Evolutionary conservation across 805 yeast species (phyloP).

Genomic region (Scheffersomyces coipomensis): DNA sequence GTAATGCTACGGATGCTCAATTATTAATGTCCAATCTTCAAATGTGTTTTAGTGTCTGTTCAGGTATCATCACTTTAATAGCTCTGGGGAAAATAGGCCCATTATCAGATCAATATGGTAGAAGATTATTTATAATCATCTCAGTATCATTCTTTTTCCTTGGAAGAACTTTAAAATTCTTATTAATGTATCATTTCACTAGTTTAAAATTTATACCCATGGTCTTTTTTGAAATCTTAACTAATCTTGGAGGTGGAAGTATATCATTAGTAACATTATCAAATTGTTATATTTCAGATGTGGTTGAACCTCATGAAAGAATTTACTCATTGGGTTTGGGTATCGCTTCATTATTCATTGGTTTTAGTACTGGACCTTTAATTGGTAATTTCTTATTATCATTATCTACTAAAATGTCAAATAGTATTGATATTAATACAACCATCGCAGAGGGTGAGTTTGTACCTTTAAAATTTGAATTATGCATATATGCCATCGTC

Average conservation of each 20-base stretch:
- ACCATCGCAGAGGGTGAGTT: constrained; percentile 23
- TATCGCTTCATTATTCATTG: constrained; percentile 57
- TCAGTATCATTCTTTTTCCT: constrained; percentile 16
- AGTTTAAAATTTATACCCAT: constrained; percentile 34
- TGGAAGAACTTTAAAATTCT: constrained; percentile 20
- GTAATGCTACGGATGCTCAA: constrained; percentile 35
- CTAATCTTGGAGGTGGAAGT: constrained; percentile 62
- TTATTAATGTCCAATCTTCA: constrained; percentile 48
- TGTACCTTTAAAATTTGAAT: constrained; percentile 28
- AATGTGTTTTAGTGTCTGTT: constrained; percentile 38
- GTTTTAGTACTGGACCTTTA: constrained; percentile 66
- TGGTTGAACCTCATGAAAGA: constrained; percentile 60
- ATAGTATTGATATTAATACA: constrained; percentile 1
- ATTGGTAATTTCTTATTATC: constrained; percentile 41
- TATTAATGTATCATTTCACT: constrained; percentile 21
- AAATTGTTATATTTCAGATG: constrained; percentile 73
- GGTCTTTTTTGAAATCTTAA: constrained; percentile 43
- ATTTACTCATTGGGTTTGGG: constrained; percentile 57
- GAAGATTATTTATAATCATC: constrained; percentile 24
- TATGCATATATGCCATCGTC: constrained; percentile 33
- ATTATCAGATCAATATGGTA: constrained; percentile 36
- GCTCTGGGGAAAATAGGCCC: constrained; percentile 54
- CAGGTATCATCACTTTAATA: constrained; percentile 46
- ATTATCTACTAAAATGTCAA: constrained; percentile 4
- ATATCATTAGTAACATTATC: constrained; percentile 54